Percentiles rank a stretch among this genome's conserved stretches.
phyloP scores from a whole-genome alignment of 805 yeast genomes.

The Metschnikowia kunwiensis region DNA sequence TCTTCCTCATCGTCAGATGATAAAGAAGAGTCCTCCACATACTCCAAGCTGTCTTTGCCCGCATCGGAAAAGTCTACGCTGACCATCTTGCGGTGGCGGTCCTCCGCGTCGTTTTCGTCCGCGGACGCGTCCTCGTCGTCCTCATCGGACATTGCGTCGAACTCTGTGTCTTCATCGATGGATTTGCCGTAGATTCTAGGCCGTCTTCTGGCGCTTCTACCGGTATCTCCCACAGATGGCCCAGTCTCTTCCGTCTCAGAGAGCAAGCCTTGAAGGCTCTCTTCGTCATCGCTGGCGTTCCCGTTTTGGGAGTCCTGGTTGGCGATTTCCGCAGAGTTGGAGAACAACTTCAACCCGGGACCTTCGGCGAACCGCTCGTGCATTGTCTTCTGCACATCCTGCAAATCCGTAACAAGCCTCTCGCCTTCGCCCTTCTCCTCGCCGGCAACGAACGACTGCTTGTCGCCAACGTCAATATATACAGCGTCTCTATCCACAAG shows the following conservation, averaged over 20 bases:
- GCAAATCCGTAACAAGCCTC: slow-evolving; percentile 76
- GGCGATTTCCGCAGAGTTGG: slow-evolving; percentile 50
- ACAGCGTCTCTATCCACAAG: slow-evolving; percentile 97
- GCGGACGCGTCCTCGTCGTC: slow-evolving; percentile 23
- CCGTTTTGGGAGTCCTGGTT: slow-evolving; percentile 7
- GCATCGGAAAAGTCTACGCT: slow-evolving; percentile 46
- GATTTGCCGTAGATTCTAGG: slow-evolving; percentile 54
- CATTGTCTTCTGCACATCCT: slow-evolving; percentile 60
- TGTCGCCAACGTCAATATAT: slow-evolving; percentile 75
- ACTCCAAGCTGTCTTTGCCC: slow-evolving; percentile 32
- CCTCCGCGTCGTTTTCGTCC: slow-evolving; percentile 33
- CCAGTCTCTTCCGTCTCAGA: slow-evolving; percentile 28
- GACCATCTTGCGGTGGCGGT: slow-evolving; percentile 28
- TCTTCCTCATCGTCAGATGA: slow-evolving; percentile 39
- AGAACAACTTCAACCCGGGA: slow-evolving; percentile 74
- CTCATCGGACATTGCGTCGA: slow-evolving; percentile 40
- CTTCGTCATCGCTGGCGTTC: slow-evolving; percentile 34
- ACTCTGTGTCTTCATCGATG: slow-evolving; percentile 46
- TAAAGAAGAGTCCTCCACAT: slow-evolving; percentile 47
- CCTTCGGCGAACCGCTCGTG: slow-evolving; percentile 56
- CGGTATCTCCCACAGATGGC: slow-evolving; percentile 42
- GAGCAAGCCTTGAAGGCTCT: slow-evolving; percentile 32
- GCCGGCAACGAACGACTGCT: slow-evolving; percentile 55
- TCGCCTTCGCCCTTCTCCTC: slow-evolving; percentile 83
- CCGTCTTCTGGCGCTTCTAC: slow-evolving; percentile 63